A percentile compares a stretch with the other conserved stretches of the same genome.
Evolutionary conservation across 1,139 yeast species (phyloP).

Genomic region (Sugiyamaella castrensis): DNA sequence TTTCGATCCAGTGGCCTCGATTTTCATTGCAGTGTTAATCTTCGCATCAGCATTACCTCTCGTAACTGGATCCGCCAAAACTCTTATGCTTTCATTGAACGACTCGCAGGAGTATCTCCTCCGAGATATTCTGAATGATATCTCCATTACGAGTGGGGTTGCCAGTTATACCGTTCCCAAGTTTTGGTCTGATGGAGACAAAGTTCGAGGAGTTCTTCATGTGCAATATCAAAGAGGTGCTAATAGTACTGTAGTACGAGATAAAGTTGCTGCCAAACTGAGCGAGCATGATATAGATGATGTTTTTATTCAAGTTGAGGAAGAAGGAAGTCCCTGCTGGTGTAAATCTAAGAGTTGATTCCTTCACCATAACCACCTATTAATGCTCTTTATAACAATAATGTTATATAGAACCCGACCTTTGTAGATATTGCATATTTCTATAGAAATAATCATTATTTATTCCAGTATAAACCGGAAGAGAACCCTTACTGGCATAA

Average conservation of each 20-base stretch:
- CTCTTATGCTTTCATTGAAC: constrained; percentile 61
- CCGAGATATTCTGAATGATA: constrained; percentile 62
- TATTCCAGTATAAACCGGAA: too few species aligned
- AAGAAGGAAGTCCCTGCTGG: constrained; percentile 39
- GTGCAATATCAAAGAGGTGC: constrained; percentile 68
- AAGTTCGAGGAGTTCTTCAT: constrained; percentile 50
- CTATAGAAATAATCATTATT: too few species aligned
- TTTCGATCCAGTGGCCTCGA: constrained; percentile 89
- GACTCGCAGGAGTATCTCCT: constrained; percentile 57
- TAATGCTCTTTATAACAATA: too few species aligned
- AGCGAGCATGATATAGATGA: constrained; percentile 35
- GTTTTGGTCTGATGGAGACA: constrained; percentile 74
- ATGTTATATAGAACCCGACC: too few species aligned
- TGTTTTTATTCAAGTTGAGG: constrained; percentile 41
- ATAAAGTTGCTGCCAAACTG: constrained; percentile 52
- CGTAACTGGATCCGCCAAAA: constrained; percentile 73
- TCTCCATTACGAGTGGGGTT: constrained; percentile 72
- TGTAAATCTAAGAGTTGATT: constrained; percentile 22
- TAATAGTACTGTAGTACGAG: constrained; percentile 57
- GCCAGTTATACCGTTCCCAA: constrained; percentile 83
- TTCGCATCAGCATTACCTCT: constrained; percentile 81
- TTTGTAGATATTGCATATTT: too few species aligned
- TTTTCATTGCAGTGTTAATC: constrained; percentile 78
- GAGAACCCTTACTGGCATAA: constrained; percentile 62
- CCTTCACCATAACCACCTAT: too few species aligned